Evolutionary conservation across 2,329 filamentous ascomycete genomes (phyloP), one percentile per base, ranked within the genome.

Genomic region (Scytalidium sp.): DNA sequence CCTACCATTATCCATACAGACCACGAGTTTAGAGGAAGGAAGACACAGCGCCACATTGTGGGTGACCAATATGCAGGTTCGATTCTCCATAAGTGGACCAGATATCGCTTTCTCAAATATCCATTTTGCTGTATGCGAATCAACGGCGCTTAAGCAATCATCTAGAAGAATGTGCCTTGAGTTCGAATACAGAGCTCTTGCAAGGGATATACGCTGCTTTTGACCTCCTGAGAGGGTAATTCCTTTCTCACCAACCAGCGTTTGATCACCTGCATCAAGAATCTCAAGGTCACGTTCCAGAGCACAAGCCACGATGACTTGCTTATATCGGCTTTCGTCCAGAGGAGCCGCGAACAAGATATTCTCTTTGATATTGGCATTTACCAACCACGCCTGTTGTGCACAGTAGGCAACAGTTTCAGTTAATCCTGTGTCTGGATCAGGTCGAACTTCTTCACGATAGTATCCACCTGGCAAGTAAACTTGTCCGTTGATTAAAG

Each of bases 81-180:
- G 84, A 63, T 85, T 79, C 50, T 80, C 74, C 94, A 99, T 97
- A 46, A 99, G 72, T 5, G 90, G 88, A 2, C 94, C 94, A 60
- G 85, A 85, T 56, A 99, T 85, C 52, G 92, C 96, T 68, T 96
- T 88, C 65, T 87, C 88, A 71, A 97, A 97, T 58, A 99, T 97
- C 86, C 95, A 97, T 67, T 97, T 95, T 2, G 92, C 92, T 0
- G 94, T 97, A 62, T 99, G 94, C 3, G 94, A 95, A 67, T 99
- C 94, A 27, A 99, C 94, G 22, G 94, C 94, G 64, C 92, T 97
- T 41, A 99, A 78, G 56, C 95, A 96, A 67, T 99, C 94, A 63
- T 99, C 94, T 45, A 99, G 78, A 10, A 99, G 79, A 15, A 99
- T 73, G 67, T 97, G 93, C 47, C 86, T 87, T 5, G 92, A 95